phyloP scores from a whole-genome alignment of 345 rosid genomes.

The Bruguiera gymnorhiza region DNA sequence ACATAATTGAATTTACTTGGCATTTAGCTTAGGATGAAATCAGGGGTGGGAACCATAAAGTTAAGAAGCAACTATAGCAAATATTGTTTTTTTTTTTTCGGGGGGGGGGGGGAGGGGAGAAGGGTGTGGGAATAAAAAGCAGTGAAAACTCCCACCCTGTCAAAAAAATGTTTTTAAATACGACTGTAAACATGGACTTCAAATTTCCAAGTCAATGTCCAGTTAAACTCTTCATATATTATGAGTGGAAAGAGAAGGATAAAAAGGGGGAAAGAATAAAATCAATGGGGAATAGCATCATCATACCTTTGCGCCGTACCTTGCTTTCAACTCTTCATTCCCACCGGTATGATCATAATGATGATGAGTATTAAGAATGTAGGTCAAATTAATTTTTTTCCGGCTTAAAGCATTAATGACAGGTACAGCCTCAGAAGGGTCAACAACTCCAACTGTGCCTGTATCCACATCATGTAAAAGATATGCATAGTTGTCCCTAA shows the following conservation, averaged over 20 bases:
- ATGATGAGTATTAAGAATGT: conserved; percentile 95
- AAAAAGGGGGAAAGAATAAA: not conserved
- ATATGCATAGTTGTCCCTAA: conserved; percentile 86
- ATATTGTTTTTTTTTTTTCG: too few species aligned
- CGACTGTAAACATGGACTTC: not conserved
- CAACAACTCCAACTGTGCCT: conserved; percentile 98
- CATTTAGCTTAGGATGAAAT: too few species aligned
- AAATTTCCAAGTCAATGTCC: not conserved
- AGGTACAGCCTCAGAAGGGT: conserved; percentile 91
- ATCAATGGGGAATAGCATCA: conserved; percentile 13
- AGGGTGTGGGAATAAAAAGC: not conserved
- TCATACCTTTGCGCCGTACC: conserved; percentile 97
- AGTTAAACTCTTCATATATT: not conserved
- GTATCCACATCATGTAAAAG: conserved; percentile 91
- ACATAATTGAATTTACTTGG: too few species aligned
- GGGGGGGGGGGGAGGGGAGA: too few species aligned
- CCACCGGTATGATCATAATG: conserved; percentile 90
- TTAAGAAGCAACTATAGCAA: not conserved
- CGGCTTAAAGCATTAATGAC: conserved; percentile 75
- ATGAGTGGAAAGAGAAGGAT: not conserved
- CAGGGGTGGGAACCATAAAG: not conserved
- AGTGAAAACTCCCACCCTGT: not conserved
- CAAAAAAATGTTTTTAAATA: not conserved
- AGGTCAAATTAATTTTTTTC: conserved; percentile 80
- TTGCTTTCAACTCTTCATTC: conserved; percentile 86